Conservation (phyloP, 352 stramenopile species). For the Globisporangium heterothallicum region DNA sequence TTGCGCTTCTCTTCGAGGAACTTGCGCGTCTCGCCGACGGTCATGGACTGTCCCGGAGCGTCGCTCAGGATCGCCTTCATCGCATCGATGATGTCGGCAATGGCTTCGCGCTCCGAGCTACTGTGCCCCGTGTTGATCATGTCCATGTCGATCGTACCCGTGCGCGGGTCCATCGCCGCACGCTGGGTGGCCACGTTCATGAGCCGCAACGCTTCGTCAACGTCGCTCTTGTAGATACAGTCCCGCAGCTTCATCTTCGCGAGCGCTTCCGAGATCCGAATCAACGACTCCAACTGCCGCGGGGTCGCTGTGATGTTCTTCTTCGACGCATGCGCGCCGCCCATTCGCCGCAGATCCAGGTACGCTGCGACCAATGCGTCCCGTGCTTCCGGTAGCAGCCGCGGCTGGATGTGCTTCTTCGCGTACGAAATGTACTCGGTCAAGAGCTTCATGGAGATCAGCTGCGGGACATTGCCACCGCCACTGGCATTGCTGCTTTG, state of each 20-base stretch:
- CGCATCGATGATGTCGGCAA: constrained; percentile 44
- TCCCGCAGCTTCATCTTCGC: constrained; percentile 92
- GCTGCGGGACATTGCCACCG: constrained; percentile 32
- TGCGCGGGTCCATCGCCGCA: constrained; percentile 96
- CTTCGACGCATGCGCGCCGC: constrained; percentile 46
- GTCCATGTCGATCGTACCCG: constrained; percentile 99
- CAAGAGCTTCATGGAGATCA: constrained; percentile 77
- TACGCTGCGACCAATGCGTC: constrained; percentile 92
- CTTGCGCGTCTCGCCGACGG: constrained; percentile 80
- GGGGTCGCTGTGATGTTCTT: constrained; percentile 98
- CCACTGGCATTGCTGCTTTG: constrained; percentile 24
- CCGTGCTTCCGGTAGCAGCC: constrained; percentile 87
- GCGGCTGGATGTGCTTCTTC: constrained; percentile 89
- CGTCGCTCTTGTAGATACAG: constrained; percentile 73
- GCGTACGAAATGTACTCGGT: constrained; percentile 97
- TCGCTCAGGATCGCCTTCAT: constrained; percentile 60
- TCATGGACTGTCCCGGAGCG: constrained; percentile 61
- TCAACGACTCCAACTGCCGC: constrained; percentile 97
- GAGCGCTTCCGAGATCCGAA: constrained; percentile 96
- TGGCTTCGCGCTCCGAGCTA: constrained; percentile 83
- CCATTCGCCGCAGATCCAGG: constrained; percentile 85
- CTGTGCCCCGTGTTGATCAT: constrained; percentile 96
- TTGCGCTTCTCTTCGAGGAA: constrained; percentile 86
- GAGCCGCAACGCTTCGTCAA: constrained; percentile 93
- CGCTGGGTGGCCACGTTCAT: constrained; percentile 97